phyloP scores from a whole-genome alignment of 164 flowering plant genomes.

The Houttuynia cordata region DNA sequence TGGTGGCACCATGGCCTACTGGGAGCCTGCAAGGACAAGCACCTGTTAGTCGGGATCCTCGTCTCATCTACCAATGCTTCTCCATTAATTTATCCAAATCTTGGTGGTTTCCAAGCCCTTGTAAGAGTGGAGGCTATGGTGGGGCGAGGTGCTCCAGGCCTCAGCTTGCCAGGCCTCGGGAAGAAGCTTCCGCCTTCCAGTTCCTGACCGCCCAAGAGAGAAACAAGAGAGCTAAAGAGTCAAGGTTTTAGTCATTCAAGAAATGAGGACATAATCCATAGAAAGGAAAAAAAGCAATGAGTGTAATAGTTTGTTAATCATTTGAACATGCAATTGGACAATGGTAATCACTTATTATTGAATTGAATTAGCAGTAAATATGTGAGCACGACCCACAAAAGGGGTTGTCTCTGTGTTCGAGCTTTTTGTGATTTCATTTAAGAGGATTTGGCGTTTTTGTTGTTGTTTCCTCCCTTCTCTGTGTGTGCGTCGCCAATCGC shows the following conservation, averaged over 20 bases:
- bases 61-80: background rate
- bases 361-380: too few species aligned
- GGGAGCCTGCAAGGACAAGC: background rate
- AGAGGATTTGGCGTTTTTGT: conserved; percentile 2
- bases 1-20: background rate
- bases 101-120: background rate
- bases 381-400: background rate
- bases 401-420: background rate
- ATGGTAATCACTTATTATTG: too few species aligned
- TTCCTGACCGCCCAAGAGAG: background rate
- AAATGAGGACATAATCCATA: background rate
- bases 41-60: background rate
- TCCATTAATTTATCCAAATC: background rate
- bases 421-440: background rate
- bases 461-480: background rate
- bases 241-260: background rate
- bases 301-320: background rate
- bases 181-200: conserved; percentile 6
- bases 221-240: background rate
- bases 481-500: background rate
- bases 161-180: background rate
- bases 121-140: background rate
- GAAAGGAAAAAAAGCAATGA: background rate
- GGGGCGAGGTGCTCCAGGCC: too few species aligned
- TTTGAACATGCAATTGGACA: background rate